Evolutionary conservation across 805 yeast genomes (phyloP), one percentile per base, ranked within the genome.

Genomic region (Groenewaldozyma tartarivorans): DNA sequence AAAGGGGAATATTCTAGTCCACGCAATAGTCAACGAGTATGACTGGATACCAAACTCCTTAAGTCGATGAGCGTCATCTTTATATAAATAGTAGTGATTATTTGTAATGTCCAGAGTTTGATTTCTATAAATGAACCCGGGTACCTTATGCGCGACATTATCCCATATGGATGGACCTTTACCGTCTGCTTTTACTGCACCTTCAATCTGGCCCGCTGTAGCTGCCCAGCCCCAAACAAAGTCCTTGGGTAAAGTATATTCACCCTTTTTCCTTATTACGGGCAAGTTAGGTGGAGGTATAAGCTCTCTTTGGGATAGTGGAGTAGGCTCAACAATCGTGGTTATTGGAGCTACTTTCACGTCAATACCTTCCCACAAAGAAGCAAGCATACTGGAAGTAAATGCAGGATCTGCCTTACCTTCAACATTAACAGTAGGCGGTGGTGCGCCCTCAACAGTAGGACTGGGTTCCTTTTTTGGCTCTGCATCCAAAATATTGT

Each of bases 201-300:
- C 66, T 49, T 62, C 67, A 35, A 61, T 54, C 48, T 62, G 67
- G 20, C 57, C 53, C 13, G 64, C 62, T 16, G 64, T 55, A 11
- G 62, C 56, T 9, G 63, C 63, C 43, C 58, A 59, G 2, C 66
- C 66, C 46, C 52, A 50, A 16, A 47, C 35, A 31, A 50, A 50
- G 33, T 38, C 45, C 4, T 24, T 13, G 4, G 53, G 54, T 6
- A 48, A 41, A 2, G 34, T 26, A 11, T 32, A 22, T 4, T 24
- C 18, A 16, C 37, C 34, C 4, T 22, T 24, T 9, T 7, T 7
- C 7, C 11, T 9, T 9, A 43, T 31, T 3, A 18, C 15, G 1
- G 49, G 48, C 29, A 45, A 26, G 19, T 42, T 22, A 7, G 49
- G 51, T 13, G 53, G 51, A 13, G 39, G 24, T n/a, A 34, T 35